Percentiles rank a stretch among this genome's conserved stretches.
These are phyloP conservation scores for Venturia asperata DNA, from an alignment of 2,329 filamentous ascomycete genomes.

Conservation along the genomic window DNA sequence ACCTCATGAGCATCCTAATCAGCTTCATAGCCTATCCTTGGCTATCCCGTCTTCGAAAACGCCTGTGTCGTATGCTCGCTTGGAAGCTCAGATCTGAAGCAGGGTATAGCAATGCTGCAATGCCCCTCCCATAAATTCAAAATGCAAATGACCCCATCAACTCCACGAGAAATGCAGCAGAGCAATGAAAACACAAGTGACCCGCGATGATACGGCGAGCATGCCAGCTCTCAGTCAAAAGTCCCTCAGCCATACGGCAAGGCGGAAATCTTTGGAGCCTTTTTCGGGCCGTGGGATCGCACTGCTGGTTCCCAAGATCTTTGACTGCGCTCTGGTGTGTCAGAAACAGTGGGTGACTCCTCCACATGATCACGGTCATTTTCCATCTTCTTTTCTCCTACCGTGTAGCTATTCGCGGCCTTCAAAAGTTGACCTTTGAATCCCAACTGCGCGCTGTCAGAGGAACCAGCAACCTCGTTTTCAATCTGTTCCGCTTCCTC, in stretches of 20 bases:
- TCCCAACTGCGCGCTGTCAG: background rate
- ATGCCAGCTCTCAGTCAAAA: background rate
- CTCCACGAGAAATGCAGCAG: background rate
- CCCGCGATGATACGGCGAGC: background rate
- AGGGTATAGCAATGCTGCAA: background rate
- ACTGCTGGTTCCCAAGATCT: background rate
- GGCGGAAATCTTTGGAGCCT: background rate
- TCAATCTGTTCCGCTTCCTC: background rate
- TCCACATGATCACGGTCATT: background rate
- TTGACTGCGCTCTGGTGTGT: background rate
- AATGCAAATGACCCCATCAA: background rate
- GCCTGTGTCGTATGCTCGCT: constrained; percentile 1
- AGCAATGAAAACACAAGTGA: background rate
- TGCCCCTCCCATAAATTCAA: background rate
- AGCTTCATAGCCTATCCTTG: background rate
- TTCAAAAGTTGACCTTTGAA: background rate
- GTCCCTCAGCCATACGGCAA: background rate
- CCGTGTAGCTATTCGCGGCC: background rate
- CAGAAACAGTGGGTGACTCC: background rate
- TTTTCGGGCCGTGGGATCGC: background rate
- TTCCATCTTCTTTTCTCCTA: background rate
- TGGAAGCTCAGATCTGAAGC: background rate
- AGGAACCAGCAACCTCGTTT: background rate
- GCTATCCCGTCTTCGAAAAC: background rate
- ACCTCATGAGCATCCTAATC: background rate